phyloP scores from a whole-genome alignment of 345 rosid genomes.

The Arabidopsis arenosa region DNA sequence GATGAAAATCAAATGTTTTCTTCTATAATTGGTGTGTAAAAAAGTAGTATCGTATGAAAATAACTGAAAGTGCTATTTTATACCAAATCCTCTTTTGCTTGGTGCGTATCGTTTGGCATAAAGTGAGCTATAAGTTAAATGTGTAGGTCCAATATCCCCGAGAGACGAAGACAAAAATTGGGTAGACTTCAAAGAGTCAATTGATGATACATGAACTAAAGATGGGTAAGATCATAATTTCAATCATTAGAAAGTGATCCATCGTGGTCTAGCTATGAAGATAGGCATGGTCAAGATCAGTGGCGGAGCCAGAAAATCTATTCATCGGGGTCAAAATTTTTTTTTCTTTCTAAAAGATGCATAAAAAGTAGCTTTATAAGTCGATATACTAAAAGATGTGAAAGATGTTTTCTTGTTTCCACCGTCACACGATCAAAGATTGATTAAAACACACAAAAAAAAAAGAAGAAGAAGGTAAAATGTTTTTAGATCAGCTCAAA shows the following conservation, averaged over 20 bases:
- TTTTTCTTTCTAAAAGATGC: no score
- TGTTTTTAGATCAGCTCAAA: no score
- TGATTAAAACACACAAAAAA: no score
- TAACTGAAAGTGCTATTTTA: not conserved
- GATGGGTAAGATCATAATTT: conserved; percentile 11
- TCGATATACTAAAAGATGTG: no score
- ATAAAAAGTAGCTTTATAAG: no score
- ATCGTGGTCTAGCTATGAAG: conserved; percentile 8
- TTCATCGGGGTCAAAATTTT: no score
- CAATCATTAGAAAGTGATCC: conserved; percentile 31
- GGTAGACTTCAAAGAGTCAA: conserved; percentile 26
- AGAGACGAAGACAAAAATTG: not conserved
- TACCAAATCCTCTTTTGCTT: conserved; percentile 3
- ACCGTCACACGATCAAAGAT: no score
- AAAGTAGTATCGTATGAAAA: not conserved
- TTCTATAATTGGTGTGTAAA: conserved; percentile 4
- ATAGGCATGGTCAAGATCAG: conserved; percentile 9
- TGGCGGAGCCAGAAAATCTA: no score
- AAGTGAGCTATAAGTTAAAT: conserved; percentile 12
- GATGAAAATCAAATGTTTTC: not conserved
- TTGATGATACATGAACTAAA: conserved; percentile 18
- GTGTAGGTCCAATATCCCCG: conserved; percentile 24
- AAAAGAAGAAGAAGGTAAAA: no score
- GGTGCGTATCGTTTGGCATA: conserved; percentile 30
- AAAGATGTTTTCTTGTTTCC: no score